phyloP scores from a whole-genome alignment of 2,329 filamentous ascomycete genomes.

The Orbilia javanica region DNA sequence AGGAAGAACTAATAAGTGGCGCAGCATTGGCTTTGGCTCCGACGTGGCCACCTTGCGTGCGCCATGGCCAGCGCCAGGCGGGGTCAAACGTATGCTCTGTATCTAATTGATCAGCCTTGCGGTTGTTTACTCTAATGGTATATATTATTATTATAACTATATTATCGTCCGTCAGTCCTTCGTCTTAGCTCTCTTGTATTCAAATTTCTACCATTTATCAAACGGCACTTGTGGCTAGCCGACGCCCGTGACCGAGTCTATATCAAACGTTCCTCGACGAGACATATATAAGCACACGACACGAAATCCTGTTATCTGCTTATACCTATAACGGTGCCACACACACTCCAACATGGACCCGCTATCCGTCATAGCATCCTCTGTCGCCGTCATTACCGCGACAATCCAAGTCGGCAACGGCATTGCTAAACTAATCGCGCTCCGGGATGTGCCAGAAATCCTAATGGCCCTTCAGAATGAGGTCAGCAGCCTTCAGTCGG shows the following conservation, averaged over 20 bases:
- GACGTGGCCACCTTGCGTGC: no score
- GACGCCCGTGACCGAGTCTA: no score
- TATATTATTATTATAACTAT: background rate
- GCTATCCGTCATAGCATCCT: background rate
- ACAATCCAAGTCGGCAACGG: background rate
- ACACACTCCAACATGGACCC: slow-evolving; percentile 3
- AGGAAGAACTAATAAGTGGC: no score
- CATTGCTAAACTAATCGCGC: background rate
- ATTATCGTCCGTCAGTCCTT: no score
- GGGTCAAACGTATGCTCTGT: background rate
- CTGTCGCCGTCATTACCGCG: slow-evolving; percentile 4
- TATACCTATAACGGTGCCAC: background rate
- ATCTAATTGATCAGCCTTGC: background rate
- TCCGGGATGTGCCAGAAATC: background rate
- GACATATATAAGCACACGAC: no score
- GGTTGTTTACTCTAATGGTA: background rate
- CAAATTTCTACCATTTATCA: no score
- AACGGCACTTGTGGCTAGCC: no score
- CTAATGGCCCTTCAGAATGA: slow-evolving; percentile 15
- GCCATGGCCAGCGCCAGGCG: background rate
- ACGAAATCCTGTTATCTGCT: background rate
- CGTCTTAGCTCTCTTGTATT: no score
- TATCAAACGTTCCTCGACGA: no score
- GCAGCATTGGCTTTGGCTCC: no score
- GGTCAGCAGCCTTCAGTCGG: slow-evolving; percentile 1